Conservation (phyloP, 495 filamentous ascomycete species). For the Neurospora hispaniola region DNA sequence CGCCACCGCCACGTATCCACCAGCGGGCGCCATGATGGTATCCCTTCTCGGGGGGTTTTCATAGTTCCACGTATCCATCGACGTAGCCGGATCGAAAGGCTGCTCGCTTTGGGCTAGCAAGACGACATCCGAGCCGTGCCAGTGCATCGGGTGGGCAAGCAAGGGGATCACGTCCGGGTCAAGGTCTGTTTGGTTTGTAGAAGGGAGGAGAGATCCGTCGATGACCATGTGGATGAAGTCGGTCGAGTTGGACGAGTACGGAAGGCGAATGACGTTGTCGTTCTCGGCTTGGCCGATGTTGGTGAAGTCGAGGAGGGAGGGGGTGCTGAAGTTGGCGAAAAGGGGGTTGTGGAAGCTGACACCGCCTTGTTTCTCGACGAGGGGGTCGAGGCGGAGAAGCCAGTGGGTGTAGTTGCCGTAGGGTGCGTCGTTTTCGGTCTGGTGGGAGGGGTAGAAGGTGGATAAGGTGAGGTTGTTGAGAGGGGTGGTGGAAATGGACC, state of each 20-base stretch:
- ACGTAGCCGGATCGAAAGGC: conserved; percentile 19
- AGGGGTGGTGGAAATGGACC: conserved; percentile 3
- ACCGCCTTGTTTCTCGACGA: background rate
- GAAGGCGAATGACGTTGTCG: conserved; percentile 1
- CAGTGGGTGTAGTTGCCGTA: conserved; percentile 10
- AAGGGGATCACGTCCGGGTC: background rate
- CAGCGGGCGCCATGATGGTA: conserved; percentile 33
- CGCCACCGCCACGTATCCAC: conserved; percentile 35
- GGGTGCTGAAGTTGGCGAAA: conserved; percentile 4
- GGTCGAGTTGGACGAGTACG: background rate
- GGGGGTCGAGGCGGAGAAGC: conserved; percentile 23
- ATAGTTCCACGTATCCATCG: conserved; percentile 18
- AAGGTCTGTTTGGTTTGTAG: background rate
- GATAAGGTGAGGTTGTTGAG: conserved; percentile 5
- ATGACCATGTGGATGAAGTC: conserved; percentile 11
- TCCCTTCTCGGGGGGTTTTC: conserved; percentile 48
- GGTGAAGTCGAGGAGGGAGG: conserved; percentile 5
- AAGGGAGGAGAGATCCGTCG: background rate
- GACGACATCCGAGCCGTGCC: conserved; percentile 36
- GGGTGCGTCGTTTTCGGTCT: conserved; percentile 11
- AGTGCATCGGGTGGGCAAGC: conserved; percentile 29
- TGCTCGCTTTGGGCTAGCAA: background rate
- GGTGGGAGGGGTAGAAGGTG: conserved; percentile 7
- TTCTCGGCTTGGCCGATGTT: background rate
- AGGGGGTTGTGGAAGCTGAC: conserved; percentile 1